Percentiles rank a stretch among this genome's conserved stretches.
Evolutionary conservation across 2,329 filamentous ascomycete genomes (phyloP).

Genomic region (Sporothrix globosa): DNA sequence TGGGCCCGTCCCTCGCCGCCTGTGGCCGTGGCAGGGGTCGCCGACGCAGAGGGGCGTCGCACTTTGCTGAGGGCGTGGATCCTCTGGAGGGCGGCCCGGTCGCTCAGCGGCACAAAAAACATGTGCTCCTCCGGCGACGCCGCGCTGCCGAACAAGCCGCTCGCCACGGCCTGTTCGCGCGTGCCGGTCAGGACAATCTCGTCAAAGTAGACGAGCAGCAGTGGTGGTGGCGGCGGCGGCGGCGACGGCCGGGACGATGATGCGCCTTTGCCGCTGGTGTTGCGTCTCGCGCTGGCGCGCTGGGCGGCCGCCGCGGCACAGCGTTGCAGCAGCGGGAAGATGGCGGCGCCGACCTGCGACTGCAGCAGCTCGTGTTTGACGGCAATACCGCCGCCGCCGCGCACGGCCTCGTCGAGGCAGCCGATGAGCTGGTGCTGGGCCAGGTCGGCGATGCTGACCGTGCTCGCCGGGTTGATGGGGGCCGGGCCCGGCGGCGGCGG

Average conservation of each 20-base stretch:
- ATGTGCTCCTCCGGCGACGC: constrained; percentile 21
- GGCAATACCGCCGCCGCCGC: constrained; percentile 18
- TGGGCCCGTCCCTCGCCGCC: neutral
- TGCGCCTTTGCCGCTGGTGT: too few relatives aligned
- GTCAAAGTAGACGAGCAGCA: constrained; percentile 32
- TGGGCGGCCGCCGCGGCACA: neutral
- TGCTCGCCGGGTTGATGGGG: neutral
- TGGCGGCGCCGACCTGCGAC: neutral
- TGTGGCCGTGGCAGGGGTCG: too few relatives aligned
- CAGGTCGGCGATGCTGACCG: neutral
- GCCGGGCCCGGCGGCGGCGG: neutral
- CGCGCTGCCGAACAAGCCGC: constrained; percentile 32
- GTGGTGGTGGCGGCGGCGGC: neutral
- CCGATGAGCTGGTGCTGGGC: neutral
- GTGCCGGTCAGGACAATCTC: constrained; percentile 27
- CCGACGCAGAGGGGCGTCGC: too few relatives aligned
- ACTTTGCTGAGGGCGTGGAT: constrained; percentile 1
- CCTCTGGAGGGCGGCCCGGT: constrained; percentile 21
- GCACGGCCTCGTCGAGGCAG: constrained; percentile 21
- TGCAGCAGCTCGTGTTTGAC: constrained; percentile 10
- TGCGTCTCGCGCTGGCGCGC: neutral
- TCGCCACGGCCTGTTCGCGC: constrained; percentile 24
- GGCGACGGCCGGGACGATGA: too few relatives aligned
- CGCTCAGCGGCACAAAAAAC: constrained; percentile 29
- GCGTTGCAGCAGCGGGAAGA: constrained; percentile 26